Evolutionary conservation across 2,329 filamentous ascomycete species (phyloP), one percentile per base, ranked within the genome.

Genomic region (Fusarium burgessii): DNA sequence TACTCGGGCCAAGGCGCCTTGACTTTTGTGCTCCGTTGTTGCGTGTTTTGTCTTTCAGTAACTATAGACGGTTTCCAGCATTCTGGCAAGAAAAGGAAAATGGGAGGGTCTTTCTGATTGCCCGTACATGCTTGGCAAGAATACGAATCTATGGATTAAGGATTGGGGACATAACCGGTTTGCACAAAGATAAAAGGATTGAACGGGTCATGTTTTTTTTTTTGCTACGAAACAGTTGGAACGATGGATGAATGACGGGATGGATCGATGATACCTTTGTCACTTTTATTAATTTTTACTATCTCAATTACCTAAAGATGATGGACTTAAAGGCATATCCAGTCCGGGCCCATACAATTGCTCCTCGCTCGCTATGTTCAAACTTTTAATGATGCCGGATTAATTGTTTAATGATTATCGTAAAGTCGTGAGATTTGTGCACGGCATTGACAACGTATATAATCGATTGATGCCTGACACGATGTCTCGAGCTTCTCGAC

Each of bases 191-290:
- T 25, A 57, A 35, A 23, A 40, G 40, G 43, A 50, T 41, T 32
- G 33, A 32, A 56, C 20, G 51, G 41, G 35, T 50, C 41, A 46
- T 51, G 42, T 60, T 45, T 66, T 38, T 38, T 51, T 32, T 51
- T 51, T 47, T 51, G 62, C 29, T 67, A 71, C 65, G 55, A 41
- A 72, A 38, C 29, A 47, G 43, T 45, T 61, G 66, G 64, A 65
- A 67, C 56, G 63, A 69, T 62, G 46, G 65, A 69, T 63, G 46
- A 73, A 73, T 64, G 58, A 73, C 55, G 65, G 58, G 23, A 66
- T 52, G 42, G 61, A 59, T 51, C 45, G 62, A 74, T 66, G 62
- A 71, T 75, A 69, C 66, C 52, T 71, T 64, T 66, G 40, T 66
- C 61, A 20, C 36, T 25, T 35, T 9, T 29, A 29, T 64, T 65